Evolutionary conservation across 2,329 filamentous ascomycete genomes (phyloP).

Genomic region (Ceratocystis harringtonii): DNA sequence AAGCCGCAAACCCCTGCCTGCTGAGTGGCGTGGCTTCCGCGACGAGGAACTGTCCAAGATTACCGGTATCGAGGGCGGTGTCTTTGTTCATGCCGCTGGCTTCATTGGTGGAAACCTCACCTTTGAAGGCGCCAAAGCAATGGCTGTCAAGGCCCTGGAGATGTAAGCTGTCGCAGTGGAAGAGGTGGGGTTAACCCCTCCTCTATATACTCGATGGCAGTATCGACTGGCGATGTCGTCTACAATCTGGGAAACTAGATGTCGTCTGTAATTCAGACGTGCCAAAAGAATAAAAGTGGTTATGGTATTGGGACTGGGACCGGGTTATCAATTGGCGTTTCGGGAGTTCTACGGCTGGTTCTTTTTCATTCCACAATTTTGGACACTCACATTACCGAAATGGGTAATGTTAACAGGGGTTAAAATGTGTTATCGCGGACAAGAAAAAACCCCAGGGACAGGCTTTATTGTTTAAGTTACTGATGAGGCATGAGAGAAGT

Average conservation of each 20-base stretch:
- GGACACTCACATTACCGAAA: neutral
- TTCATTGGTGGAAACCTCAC: slow-evolving; percentile 95
- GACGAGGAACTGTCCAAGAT: slow-evolving; percentile 71
- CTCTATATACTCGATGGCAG: neutral
- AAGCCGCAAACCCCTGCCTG: slow-evolving; percentile 80
- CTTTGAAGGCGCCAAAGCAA: slow-evolving; percentile 70
- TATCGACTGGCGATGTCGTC: neutral
- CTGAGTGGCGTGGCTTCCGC: slow-evolving; percentile 79
- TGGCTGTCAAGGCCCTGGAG: slow-evolving; percentile 62
- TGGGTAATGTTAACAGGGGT: neutral
- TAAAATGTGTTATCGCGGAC: neutral
- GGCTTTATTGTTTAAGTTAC: too few relatives aligned
- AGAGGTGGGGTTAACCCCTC: too few relatives aligned
- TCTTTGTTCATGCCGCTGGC: slow-evolving; percentile 87
- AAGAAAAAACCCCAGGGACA: neutral
- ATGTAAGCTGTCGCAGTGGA: neutral
- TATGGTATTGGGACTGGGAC: neutral
- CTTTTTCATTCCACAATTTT: neutral
- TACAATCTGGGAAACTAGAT: neutral
- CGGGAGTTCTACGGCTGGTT: neutral
- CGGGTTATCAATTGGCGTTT: slow-evolving; percentile 7
- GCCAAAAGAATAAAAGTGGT: neutral
- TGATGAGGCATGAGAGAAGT: neutral
- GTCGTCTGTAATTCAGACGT: neutral
- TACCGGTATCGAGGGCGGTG: slow-evolving; percentile 52